These are phyloP conservation scores for Conticribra guillardii DNA, from an alignment of 108 stramenopile species.

Conservation along the genomic window DNA sequence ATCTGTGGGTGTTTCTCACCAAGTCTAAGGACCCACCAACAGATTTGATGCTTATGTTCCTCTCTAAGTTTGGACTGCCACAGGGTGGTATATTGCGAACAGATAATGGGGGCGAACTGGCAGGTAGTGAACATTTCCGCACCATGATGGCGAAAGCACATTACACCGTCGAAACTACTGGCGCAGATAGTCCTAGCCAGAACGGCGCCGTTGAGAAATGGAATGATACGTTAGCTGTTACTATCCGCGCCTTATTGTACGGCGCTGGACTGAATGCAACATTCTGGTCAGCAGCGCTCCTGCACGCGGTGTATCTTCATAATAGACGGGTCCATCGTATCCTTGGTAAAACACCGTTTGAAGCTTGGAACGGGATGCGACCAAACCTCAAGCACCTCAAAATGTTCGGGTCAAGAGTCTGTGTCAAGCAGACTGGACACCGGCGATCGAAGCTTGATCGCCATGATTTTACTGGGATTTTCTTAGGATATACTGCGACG, in stretches of 20 bases:
- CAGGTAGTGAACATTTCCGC: conserved; percentile 1
- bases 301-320: conserved; percentile 17
- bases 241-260: conserved; percentile 11
- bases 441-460: too few relatives aligned
- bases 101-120: conserved; percentile 14
- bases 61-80: not conserved
- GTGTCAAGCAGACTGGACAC: too few relatives aligned
- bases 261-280: not conserved
- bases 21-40: conserved; percentile 6
- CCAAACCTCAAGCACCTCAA: too few relatives aligned
- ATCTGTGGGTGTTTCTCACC: too few relatives aligned
- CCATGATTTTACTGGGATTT: too few relatives aligned
- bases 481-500: too few relatives aligned
- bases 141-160: not conserved
- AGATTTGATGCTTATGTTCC: not conserved
- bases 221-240: too few relatives aligned
- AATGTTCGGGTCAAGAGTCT: too few relatives aligned
- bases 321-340: conserved; percentile 19
- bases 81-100: not conserved
- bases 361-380: too few relatives aligned
- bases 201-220: not conserved
- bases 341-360: too few relatives aligned
- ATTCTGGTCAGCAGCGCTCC: too few relatives aligned
- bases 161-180: conserved; percentile 11
- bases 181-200: not conserved